Evolutionary conservation across 2,329 filamentous ascomycete species (phyloP), one percentile per base, ranked within the genome.

Genomic region (Penicillium nordicum): DNA sequence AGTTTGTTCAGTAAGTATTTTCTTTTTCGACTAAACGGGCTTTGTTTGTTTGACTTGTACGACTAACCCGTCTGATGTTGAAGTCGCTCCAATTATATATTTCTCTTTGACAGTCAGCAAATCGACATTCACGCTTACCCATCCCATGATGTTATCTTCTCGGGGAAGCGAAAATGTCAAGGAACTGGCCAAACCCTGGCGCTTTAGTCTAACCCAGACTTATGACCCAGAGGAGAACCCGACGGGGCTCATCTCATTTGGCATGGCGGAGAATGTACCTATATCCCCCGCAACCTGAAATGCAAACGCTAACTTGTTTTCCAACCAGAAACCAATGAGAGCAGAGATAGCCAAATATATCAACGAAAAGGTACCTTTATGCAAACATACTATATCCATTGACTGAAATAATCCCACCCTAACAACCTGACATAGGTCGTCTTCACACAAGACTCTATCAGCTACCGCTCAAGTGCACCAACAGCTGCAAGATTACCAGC

Each of bases 401-500:
- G 11, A 1, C 42, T 2, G 7, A 46, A 11, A 36, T 23, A n/a
- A 45, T 27, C 9, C n/a, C 23, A 9, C 5, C 3, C 25, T 53
- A 53, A 38, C 18, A 32, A 25, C 9, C 21, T 21, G 11, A 5
- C 34, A 41, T 49, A 72, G 67, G 65, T 75, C 42, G 57, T 59
- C 21, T 70, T 76, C 27, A 64, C 67, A 18, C 43, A 67, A 16
- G 57, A 68, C 36, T 72, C 73, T 9, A 67, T 78, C 50, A 72
- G 71, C 49, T 81, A 81, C 61, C 69, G 71, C 34, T 72, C 73
- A 49, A 72, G 71, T 10, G 72, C 74, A 12, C 70, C 64, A 58
- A 74, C 75, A 7, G 73, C 70, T 27, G 62, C 59, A 14, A 67
- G 71, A 18, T 70, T 81, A n/a, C 74, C 74, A 0, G 61, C 57